A percentile compares a stretch with the other conserved stretches of the same genome.
Evolutionary conservation across 139 green algal genomes (phyloP).

Genomic region (Chlamydomonas sphaeroides): DNA sequence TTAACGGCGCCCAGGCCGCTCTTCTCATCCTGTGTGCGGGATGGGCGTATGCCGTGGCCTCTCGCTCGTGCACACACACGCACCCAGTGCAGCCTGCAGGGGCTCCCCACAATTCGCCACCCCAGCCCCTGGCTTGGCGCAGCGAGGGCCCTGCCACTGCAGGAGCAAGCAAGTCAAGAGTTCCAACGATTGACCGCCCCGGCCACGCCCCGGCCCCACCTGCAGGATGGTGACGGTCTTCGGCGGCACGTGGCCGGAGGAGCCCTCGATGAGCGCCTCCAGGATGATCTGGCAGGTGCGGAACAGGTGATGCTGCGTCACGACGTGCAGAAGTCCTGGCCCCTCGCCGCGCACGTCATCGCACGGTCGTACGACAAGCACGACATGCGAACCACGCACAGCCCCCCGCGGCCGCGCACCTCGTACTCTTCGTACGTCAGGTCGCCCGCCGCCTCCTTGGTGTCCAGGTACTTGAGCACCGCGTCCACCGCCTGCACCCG

Average conservation of each 20-base stretch:
- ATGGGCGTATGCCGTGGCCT: too few relatives aligned
- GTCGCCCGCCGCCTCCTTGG: slow-evolving; percentile 12
- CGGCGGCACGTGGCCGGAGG: neutral
- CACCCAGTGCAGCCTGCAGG: too few relatives aligned
- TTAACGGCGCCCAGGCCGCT: neutral
- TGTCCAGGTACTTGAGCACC: slow-evolving; percentile 24
- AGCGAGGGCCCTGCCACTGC: too few relatives aligned
- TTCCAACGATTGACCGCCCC: neutral
- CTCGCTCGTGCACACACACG: neutral
- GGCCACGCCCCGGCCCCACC: neutral
- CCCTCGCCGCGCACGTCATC: too few relatives aligned
- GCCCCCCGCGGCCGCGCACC: neutral
- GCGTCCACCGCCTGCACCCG: slow-evolving; percentile 33
- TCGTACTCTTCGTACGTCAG: slow-evolving; percentile 43
- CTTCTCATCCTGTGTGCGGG: neutral
- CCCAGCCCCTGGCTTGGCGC: neutral
- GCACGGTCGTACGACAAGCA: neutral
- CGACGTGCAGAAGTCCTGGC: too few relatives aligned
- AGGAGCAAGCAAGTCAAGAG: neutral
- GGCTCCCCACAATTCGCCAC: neutral
- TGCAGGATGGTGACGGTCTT: neutral
- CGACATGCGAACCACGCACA: neutral
- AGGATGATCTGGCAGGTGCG: slow-evolving; percentile 41
- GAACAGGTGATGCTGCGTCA: too few relatives aligned
- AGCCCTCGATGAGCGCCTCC: slow-evolving; percentile 37